Evolutionary conservation across 2,329 filamentous ascomycete species (phyloP).

Genomic region (Lojkania enalia): DNA sequence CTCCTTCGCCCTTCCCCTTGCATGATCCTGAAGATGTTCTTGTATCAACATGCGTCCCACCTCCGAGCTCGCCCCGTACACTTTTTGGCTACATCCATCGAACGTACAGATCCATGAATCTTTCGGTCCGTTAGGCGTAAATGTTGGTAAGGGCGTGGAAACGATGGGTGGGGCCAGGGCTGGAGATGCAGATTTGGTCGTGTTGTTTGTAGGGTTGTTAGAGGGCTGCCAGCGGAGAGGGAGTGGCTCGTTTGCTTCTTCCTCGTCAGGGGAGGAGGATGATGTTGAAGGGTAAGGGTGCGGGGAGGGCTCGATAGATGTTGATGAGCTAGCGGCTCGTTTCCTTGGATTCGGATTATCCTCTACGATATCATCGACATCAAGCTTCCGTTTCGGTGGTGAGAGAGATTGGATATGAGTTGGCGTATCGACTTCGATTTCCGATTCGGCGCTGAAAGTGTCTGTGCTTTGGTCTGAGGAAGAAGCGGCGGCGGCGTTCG

Average conservation of each 20-base stretch:
- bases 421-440: slow-evolving; percentile 33
- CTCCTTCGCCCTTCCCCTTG: slow-evolving; percentile 57
- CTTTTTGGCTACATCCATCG: slow-evolving; percentile 65
- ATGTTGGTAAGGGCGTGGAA: slow-evolving; percentile 39
- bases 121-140: slow-evolving; percentile 55
- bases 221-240: slow-evolving; percentile 30
- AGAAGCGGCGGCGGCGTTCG: slow-evolving; percentile 13
- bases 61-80: slow-evolving; percentile 63
- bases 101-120: slow-evolving; percentile 69
- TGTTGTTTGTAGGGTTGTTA: slow-evolving; percentile 8
- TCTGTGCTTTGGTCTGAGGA: slow-evolving; percentile 8
- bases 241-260: slow-evolving; percentile 17
- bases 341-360: slow-evolving; percentile 28
- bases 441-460: slow-evolving; percentile 14
- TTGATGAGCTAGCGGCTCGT: slow-evolving; percentile 32
- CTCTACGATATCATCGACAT: slow-evolving; percentile 17
- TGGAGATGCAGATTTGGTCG: slow-evolving; percentile 12
- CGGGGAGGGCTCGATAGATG: slow-evolving; percentile 26
- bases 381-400: slow-evolving; percentile 35
- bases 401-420: slow-evolving; percentile 33
- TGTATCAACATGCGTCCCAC: slow-evolving; percentile 61
- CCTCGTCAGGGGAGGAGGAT: slow-evolving; percentile 21
- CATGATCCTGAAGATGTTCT: slow-evolving; percentile 65
- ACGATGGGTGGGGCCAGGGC: slow-evolving; percentile 25
- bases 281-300: too few relatives aligned